These are phyloP conservation scores for Lachnellula hyalina DNA, from an alignment of 2,329 filamentous ascomycete genomes.

Conservation along the genomic window DNA sequence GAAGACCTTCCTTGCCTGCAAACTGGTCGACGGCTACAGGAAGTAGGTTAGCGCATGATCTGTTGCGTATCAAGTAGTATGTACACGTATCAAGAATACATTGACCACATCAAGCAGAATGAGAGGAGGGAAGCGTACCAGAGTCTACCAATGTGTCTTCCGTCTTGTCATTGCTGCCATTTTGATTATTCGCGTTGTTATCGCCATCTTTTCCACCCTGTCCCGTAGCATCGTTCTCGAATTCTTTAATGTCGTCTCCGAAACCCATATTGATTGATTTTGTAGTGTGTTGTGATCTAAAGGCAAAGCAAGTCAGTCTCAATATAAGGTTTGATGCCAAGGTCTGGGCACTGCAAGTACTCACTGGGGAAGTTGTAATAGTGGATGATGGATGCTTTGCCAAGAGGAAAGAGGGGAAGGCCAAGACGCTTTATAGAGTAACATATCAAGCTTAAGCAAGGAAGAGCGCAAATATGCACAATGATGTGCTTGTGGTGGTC, in stretches of 20 bases:
- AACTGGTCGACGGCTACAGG: constrained; percentile 29
- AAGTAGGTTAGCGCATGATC: not conserved
- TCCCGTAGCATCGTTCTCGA: constrained; percentile 28
- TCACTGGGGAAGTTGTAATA: not conserved
- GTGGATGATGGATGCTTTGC: not conserved
- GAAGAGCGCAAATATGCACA: not conserved
- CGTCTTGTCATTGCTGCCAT: constrained; percentile 26
- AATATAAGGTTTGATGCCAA: not conserved
- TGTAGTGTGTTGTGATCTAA: not conserved
- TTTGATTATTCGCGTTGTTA: constrained; percentile 24
- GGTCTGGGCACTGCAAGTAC: not conserved
- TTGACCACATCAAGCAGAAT: no score
- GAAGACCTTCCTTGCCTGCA: constrained; percentile 32
- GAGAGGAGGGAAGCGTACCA: constrained; percentile 17
- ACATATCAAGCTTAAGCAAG: not conserved
- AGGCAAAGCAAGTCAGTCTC: not conserved
- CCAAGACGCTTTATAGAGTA: constrained; percentile 2
- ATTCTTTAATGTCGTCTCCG: constrained; percentile 28
- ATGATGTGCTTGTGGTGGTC: not conserved
- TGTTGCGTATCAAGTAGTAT: not conserved
- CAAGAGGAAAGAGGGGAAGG: constrained; percentile 4
- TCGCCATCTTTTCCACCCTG: constrained; percentile 32
- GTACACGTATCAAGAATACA: not conserved
- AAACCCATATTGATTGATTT: constrained; percentile 21
- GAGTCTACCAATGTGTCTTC: constrained; percentile 33